A percentile compares a stretch with the other conserved stretches of the same genome.
These are phyloP conservation scores for Theileria sp. DNA, from an alignment of 169 alveolate species.

Conservation along the genomic window DNA sequence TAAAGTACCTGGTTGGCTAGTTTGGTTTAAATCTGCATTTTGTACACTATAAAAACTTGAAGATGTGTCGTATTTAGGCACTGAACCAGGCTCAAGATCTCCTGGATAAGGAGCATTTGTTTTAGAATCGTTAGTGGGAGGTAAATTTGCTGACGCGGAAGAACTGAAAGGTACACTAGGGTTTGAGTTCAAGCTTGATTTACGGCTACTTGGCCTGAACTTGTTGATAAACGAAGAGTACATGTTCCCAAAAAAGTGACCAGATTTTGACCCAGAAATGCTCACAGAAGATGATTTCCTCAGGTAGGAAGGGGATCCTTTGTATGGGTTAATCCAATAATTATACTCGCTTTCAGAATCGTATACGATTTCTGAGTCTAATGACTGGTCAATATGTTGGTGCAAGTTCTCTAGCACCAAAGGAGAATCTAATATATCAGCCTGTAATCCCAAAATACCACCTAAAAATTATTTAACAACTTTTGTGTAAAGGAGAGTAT, in stretches of 20 bases:
- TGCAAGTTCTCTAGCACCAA: not conserved
- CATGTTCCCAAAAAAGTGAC: not conserved
- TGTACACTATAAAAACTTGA: not conserved
- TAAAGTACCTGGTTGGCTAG: not conserved
- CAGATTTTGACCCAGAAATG: not conserved
- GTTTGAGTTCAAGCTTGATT: not conserved
- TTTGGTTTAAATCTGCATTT: not conserved
- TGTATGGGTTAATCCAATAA: slow-evolving; percentile 4
- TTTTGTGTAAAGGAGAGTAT: no score
- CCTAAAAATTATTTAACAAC: slow-evolving; percentile 8
- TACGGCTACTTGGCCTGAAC: not conserved
- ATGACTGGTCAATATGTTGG: not conserved
- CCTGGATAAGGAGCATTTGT: not conserved
- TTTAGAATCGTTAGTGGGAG: not conserved
- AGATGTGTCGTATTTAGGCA: not conserved
- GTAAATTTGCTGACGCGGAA: not conserved
- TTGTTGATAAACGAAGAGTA: not conserved
- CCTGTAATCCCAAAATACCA: slow-evolving; percentile 57
- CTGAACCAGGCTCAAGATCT: not conserved
- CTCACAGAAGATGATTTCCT: not conserved
- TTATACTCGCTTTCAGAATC: slow-evolving; percentile 10
- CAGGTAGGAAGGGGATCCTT: not conserved
- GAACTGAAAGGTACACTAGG: not conserved
- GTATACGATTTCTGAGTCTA: not conserved
- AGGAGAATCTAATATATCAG: slow-evolving; percentile 47